Evolutionary conservation across 257 asterid genomes (phyloP).

Genomic region (Solanum chiquidenum): DNA sequence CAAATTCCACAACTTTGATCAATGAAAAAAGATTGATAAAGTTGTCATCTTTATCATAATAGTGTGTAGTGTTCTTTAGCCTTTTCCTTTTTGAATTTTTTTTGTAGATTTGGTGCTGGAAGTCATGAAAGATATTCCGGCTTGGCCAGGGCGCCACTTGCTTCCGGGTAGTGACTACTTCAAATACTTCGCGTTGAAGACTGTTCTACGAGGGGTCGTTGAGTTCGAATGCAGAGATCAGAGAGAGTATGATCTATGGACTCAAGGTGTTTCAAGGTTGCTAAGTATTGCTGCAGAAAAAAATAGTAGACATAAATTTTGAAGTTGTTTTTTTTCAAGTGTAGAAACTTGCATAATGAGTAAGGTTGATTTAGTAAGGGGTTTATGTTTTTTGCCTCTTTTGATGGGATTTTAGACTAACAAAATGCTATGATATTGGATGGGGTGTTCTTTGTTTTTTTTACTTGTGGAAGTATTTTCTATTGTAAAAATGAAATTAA

Average conservation of each 20-base stretch:
- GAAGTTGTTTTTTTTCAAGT: neutral
- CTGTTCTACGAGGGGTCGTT: constrained; percentile 62
- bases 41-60: constrained; percentile 15
- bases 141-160: constrained; percentile 96
- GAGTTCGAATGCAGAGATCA: constrained; percentile 85
- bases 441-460: neutral
- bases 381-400: neutral
- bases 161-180: constrained; percentile 78
- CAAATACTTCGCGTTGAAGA: constrained; percentile 71
- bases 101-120: constrained; percentile 69
- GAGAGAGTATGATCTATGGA: constrained; percentile 87
- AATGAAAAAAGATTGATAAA: constrained; percentile 10
- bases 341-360: neutral
- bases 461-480: neutral
- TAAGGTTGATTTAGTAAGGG: constrained; percentile 4
- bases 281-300: constrained; percentile 67
- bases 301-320: constrained; percentile 44
- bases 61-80: neutral
- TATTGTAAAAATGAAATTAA: constrained; percentile 19
- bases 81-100: constrained; percentile 3
- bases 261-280: constrained; percentile 88
- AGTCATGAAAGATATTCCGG: constrained; percentile 71
- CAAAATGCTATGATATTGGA: neutral
- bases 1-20: constrained; percentile 3
- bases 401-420: neutral